Percentiles rank a stretch among this genome's conserved stretches.
Conservation (phyloP, 305 asterid species). For the Ilex paraguariensis region DNA sequence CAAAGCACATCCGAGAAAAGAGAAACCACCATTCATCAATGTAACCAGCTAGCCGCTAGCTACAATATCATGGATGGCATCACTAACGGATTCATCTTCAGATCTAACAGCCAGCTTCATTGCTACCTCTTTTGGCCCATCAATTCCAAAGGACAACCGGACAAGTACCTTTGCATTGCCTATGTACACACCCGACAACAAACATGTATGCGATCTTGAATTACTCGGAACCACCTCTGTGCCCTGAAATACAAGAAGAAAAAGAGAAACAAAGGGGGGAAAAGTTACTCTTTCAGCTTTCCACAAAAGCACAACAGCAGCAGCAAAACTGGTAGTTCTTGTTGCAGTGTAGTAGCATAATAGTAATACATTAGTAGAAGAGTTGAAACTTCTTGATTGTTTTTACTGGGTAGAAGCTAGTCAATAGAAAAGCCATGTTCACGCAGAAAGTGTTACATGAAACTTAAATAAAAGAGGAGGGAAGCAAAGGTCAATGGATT, state of each 20-base stretch:
- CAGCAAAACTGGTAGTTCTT: background rate
- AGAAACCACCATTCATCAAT: too few species aligned
- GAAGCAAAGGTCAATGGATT: too few species aligned
- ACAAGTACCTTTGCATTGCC: conserved; percentile 84
- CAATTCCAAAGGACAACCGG: conserved; percentile 74
- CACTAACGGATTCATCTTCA: conserved; percentile 71
- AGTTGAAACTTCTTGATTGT: too few species aligned
- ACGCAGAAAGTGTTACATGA: too few species aligned
- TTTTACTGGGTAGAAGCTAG: too few species aligned
- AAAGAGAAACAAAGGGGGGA: background rate
- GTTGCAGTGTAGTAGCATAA: too few species aligned
- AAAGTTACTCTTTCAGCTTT: conserved; percentile 7
- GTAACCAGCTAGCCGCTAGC: conserved; percentile 52
- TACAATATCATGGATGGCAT: conserved; percentile 81
- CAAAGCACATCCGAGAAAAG: too few species aligned
- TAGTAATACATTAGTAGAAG: too few species aligned
- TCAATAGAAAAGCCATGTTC: too few species aligned
- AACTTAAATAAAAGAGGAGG: too few species aligned
- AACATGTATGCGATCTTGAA: conserved; percentile 82
- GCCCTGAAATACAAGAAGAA: conserved; percentile 38
- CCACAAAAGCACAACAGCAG: background rate
- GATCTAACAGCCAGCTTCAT: conserved; percentile 93
- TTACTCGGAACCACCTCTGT: conserved; percentile 72
- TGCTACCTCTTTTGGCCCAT: conserved; percentile 76
- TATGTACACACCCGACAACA: conserved; percentile 80